A percentile compares a stretch with the other conserved stretches of the same genome.
Conservation (phyloP, 2,329 filamentous ascomycete species). For the Pyrenochaeta sp. region DNA sequence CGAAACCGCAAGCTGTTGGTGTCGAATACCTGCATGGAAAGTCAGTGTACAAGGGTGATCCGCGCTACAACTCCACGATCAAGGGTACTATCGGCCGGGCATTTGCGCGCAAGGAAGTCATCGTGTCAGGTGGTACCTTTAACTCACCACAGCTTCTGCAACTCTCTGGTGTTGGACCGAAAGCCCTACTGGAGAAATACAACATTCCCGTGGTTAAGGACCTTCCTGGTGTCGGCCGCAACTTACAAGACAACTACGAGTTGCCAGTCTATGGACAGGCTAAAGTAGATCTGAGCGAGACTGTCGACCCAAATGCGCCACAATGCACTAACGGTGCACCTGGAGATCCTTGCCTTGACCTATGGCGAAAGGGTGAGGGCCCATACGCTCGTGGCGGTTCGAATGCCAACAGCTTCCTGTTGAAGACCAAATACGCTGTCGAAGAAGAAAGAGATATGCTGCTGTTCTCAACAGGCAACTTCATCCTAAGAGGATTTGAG, state of each 20-base stretch:
- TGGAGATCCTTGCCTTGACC: constrained; percentile 28
- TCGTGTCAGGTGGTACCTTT: constrained; percentile 59
- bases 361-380: constrained; percentile 26
- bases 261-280: constrained; percentile 49
- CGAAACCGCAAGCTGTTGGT: constrained; percentile 53
- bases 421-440: constrained; percentile 50
- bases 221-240: constrained; percentile 66
- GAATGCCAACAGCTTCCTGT: constrained; percentile 60
- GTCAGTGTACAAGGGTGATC: constrained; percentile 50
- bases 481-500: constrained; percentile 60
- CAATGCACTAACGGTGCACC: constrained; percentile 28
- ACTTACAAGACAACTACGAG: constrained; percentile 68
- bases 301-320: constrained; percentile 11
- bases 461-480: constrained; percentile 58
- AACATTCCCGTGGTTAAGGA: constrained; percentile 60
- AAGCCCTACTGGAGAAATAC: constrained; percentile 59
- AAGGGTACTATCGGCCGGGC: constrained; percentile 12
- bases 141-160: constrained; percentile 71
- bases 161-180: constrained; percentile 68
- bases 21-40: constrained; percentile 51
- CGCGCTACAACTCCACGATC: constrained; percentile 25
- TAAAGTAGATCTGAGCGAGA: constrained; percentile 5
- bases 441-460: constrained; percentile 62
- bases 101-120: constrained; percentile 33
- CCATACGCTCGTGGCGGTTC: constrained; percentile 54